Evolutionary conservation across 2,329 filamentous ascomycete species (phyloP), one percentile per base, ranked within the genome.

Genomic region (Sphaceloma murrayae): DNA sequence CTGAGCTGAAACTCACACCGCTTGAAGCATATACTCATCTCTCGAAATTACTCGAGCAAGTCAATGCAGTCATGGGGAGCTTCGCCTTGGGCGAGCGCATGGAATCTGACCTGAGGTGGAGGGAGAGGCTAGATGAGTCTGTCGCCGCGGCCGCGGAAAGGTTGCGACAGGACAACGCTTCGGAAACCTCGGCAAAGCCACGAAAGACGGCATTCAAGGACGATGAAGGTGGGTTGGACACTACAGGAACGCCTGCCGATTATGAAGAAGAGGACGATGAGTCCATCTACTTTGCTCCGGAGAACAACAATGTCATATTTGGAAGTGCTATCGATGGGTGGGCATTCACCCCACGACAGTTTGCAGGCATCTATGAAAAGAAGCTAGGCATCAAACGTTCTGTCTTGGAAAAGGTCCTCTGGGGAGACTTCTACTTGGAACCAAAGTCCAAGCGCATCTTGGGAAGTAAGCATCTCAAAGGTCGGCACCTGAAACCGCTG

Each of bases 301-400:
- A 98, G 59, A 94, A 89, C 64, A 95, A 95, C 63, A 98, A 98
- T 58, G 91, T 98, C 62, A 96, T 98, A 51, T 98, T 98, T 62
- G 87, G 86, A 67, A 96, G 89, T 60, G 91, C 91, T 48, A 82
- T 94, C 46, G 91, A 98, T 59, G 91, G 91, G n/a, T 98, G 91
- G 91, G 91, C 91, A 2, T 98, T 98, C 57, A 98, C 91, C 0
- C 81, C 94, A 39, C 78, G 87, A 40, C 91, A 98, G 56, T 98
- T 98, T 60, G 88, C 91, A 13, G 77, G 77, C 27, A 68, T 96
- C 19, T 98, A 96, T 58, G 89, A 96, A 65, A 94, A 88, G 69
- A 98, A 98, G 62, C 74, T 98, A 5, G 89, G 91, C 10, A 93
- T 96, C 63, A 96, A 94, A 65, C 76, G 88, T 34, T 78, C 78